Percentiles rank a stretch among this genome's conserved stretches.
Evolutionary conservation across 257 asterid genomes (phyloP).

Genomic region (Cruciata laevipes): DNA sequence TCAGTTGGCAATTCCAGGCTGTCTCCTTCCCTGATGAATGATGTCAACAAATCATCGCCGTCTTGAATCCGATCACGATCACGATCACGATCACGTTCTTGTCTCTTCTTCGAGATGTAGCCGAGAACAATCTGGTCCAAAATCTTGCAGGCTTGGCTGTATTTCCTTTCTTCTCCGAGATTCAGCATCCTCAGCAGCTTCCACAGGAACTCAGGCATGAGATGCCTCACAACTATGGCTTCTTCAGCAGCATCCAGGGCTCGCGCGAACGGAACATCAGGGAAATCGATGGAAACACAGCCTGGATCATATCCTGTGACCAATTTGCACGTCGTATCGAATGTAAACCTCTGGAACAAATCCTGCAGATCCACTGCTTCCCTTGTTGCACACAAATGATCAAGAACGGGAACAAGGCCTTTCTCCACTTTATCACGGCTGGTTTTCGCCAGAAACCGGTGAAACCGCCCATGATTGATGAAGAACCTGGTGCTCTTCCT

Average conservation of each 20-base stretch:
- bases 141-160: constrained; percentile 29
- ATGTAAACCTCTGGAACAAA: constrained; percentile 51
- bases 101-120: constrained; percentile 38
- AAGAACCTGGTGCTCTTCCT: constrained; percentile 37
- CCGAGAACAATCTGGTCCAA: constrained; percentile 34
- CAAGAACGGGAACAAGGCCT: constrained; percentile 51
- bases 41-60: constrained; percentile 43
- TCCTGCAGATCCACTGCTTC: constrained; percentile 46
- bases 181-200: constrained; percentile 38
- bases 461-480: constrained; percentile 33
- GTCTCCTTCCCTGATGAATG: constrained; percentile 32
- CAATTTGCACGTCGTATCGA: constrained; percentile 47
- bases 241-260: constrained; percentile 62
- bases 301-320: constrained; percentile 59
- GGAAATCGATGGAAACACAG: constrained; percentile 36
- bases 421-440: constrained; percentile 30
- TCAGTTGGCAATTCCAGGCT: constrained; percentile 12
- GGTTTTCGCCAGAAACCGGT: constrained; percentile 27
- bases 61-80: constrained; percentile 10
- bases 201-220: constrained; percentile 49
- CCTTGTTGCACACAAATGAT: constrained; percentile 13
- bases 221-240: constrained; percentile 41
- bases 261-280: constrained; percentile 45
- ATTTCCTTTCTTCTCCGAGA: constrained; percentile 39
- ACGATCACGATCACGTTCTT: constrained; percentile 15